phyloP scores from a whole-genome alignment of 371 early-diverging fungal species.

The Mucor mucedo region DNA sequence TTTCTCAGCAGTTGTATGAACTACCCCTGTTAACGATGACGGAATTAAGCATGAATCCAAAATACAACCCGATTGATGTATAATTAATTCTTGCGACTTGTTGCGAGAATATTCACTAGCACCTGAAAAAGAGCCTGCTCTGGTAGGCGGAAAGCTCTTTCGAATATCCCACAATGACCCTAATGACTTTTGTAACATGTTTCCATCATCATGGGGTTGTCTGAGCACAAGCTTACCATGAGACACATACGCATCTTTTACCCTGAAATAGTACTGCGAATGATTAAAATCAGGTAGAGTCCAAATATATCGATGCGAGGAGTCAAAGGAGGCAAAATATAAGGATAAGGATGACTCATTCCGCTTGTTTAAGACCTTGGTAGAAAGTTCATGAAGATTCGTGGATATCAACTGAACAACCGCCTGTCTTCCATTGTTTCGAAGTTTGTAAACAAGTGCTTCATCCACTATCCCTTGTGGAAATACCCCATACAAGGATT shows the following conservation, averaged over 20 bases:
- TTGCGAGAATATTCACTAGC: constrained; percentile 31
- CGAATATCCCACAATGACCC: constrained; percentile 42
- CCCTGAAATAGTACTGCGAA: constrained; percentile 40
- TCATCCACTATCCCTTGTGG: constrained; percentile 36
- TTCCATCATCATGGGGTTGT: constrained; percentile 13
- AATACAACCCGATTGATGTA: constrained; percentile 26
- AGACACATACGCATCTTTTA: constrained; percentile 54
- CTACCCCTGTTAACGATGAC: background rate
- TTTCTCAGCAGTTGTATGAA: background rate
- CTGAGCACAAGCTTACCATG: constrained; percentile 51
- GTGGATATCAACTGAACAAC: constrained; percentile 47
- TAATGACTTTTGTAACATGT: constrained; percentile 12
- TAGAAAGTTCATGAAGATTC: constrained; percentile 48
- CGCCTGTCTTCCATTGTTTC: constrained; percentile 17
- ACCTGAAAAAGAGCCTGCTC: constrained; percentile 39
- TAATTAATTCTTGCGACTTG: constrained; percentile 22
- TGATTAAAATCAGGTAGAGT: constrained; percentile 35
- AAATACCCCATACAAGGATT: constrained; percentile 36
- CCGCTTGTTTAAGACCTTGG: constrained; percentile 18
- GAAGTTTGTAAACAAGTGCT: constrained; percentile 38
- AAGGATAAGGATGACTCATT: constrained; percentile 44
- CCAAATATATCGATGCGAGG: constrained; percentile 37
- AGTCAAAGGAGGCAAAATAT: constrained; percentile 34
- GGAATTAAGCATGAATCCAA: constrained; percentile 32
- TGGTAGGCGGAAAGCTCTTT: constrained; percentile 32